Conservation (phyloP, 2,329 filamentous ascomycete genomes). For the Colletotrichum theobromicola region DNA sequence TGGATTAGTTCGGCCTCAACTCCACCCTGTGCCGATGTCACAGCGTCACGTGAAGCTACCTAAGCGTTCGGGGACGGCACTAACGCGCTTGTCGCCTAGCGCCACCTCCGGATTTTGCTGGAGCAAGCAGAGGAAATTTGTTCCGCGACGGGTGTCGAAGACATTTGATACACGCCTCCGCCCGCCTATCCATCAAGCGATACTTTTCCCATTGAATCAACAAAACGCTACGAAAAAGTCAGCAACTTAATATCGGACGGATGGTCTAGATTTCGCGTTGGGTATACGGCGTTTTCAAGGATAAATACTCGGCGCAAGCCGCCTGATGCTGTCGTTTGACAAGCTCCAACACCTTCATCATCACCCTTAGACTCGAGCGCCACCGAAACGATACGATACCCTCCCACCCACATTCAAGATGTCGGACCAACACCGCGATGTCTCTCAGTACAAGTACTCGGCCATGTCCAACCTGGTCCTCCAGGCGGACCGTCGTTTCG, state of each 20-base stretch:
- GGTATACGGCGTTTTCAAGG: slow-evolving; percentile 10
- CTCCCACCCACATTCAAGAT: slow-evolving; percentile 52
- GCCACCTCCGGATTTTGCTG: slow-evolving; percentile 1
- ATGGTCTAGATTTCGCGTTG: not conserved
- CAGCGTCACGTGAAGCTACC: not conserved
- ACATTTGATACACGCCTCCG: slow-evolving; percentile 7
- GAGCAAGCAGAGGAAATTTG: slow-evolving; percentile 16
- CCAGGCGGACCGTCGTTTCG: slow-evolving; percentile 97
- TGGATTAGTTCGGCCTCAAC: not conserved
- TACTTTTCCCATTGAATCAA: not conserved
- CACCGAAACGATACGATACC: slow-evolving; percentile 13
- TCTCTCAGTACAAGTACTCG: slow-evolving; percentile 98
- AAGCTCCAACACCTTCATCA: slow-evolving; percentile 14
- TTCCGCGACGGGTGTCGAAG: slow-evolving; percentile 9
- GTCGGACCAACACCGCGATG: slow-evolving; percentile 79
- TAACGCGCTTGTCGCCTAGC: slow-evolving; percentile 8
- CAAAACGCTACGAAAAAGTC: not conserved
- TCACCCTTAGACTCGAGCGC: not conserved
- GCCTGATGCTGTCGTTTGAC: slow-evolving; percentile 17
- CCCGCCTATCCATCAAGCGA: not conserved
- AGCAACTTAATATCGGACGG: not conserved
- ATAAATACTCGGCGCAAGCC: slow-evolving; percentile 16
- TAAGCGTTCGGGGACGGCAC: not conserved
- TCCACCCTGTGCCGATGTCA: not conserved
- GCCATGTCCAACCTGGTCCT: slow-evolving; percentile 99